These are phyloP conservation scores for Buxus sempervirens DNA, from an alignment of 164 flowering plant genomes.

Conservation along the genomic window DNA sequence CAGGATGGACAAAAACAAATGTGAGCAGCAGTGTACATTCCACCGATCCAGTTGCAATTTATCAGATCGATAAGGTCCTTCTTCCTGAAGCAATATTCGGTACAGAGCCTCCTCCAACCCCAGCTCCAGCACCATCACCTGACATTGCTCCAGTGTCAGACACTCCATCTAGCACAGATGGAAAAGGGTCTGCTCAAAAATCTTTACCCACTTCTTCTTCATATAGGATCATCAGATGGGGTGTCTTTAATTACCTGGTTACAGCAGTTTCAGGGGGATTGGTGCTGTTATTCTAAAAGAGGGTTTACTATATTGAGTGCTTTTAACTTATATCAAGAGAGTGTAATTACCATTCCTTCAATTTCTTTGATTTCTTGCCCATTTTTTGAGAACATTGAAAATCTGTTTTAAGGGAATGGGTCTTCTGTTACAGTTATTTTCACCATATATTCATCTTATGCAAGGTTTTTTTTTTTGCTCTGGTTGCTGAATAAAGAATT, in stretches of 20 bases:
- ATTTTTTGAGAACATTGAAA: conserved; percentile 18
- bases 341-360: conserved; percentile 10
- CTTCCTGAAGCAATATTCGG: conserved; percentile 68
- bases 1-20: conserved; percentile 54
- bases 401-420: conserved; percentile 12
- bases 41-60: conserved; percentile 54
- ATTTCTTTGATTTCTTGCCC: conserved; percentile 22
- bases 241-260: conserved; percentile 26
- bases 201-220: conserved; percentile 20
- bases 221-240: conserved; percentile 17
- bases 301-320: not conserved
- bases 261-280: conserved; percentile 30
- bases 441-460: too few species aligned
- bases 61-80: conserved; percentile 50
- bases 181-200: conserved; percentile 11
- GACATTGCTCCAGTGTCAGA: conserved; percentile 38
- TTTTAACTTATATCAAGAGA: conserved; percentile 14
- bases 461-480: too few species aligned
- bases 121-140: conserved; percentile 61
- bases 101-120: conserved; percentile 52
- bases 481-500: too few species aligned
- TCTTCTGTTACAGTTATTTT: not conserved
- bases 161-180: conserved; percentile 20
- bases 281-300: conserved; percentile 28
- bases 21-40: conserved; percentile 54